phyloP scores from a whole-genome alignment of 345 rosid genomes.

The Bruguiera parviflora region DNA sequence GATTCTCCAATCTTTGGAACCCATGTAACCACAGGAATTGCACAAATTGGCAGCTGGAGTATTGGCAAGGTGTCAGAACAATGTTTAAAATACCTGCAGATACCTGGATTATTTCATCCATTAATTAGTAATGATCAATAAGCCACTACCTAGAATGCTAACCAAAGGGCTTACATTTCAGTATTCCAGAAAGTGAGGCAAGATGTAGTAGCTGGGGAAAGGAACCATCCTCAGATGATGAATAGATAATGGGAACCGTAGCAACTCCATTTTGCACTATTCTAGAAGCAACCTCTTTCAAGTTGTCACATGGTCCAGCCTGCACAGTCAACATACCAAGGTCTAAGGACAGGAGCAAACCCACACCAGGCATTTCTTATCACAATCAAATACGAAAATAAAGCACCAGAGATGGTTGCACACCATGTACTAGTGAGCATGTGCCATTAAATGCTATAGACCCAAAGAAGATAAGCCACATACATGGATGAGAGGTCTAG shows the following conservation, averaged over 20 bases:
- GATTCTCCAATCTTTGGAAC: conserved; percentile 32
- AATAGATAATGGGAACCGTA: conserved; percentile 30
- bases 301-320: conserved; percentile 30
- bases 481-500: conserved; percentile 29
- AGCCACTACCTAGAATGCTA: conserved; percentile 3
- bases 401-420: too few relatives aligned
- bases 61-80: conserved; percentile 24
- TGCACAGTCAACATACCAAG: conserved; percentile 10
- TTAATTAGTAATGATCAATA: conserved; percentile 1
- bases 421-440: too few relatives aligned
- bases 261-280: conserved; percentile 30
- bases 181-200: conserved; percentile 33
- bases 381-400: neutral
- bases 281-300: conserved; percentile 31
- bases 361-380: neutral
- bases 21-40: conserved; percentile 32
- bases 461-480: conserved; percentile 7
- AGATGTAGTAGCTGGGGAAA: conserved; percentile 33
- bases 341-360: neutral
- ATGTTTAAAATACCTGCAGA: conserved; percentile 33
- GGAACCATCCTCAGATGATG: conserved; percentile 32
- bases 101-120: conserved; percentile 26
- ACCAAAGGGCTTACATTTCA: conserved; percentile 25
- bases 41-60: conserved; percentile 29
- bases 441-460: neutral